These are phyloP conservation scores for Zygosaccharomyces gambellarensis DNA, from an alignment of 805 yeast species.

Conservation along the genomic window DNA sequence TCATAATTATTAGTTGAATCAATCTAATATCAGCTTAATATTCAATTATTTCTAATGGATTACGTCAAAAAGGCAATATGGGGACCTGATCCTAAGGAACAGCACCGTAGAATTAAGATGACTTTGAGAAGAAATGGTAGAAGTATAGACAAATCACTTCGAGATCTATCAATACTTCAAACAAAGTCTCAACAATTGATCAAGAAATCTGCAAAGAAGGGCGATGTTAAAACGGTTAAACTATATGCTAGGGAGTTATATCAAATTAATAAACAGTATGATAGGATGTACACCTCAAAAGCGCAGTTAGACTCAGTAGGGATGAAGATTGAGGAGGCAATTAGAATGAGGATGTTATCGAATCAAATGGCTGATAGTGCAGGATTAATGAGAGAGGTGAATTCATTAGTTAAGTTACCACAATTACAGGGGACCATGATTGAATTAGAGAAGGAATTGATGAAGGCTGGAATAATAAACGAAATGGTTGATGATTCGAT, in stretches of 20 bases:
- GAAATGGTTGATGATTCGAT: slow-evolving; percentile 94
- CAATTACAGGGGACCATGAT: slow-evolving; percentile 78
- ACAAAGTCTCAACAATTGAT: slow-evolving; percentile 75
- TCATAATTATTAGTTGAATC: neutral
- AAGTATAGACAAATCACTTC: slow-evolving; percentile 61
- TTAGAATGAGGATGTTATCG: slow-evolving; percentile 76
- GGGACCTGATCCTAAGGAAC: slow-evolving; percentile 97
- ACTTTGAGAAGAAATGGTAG: slow-evolving; percentile 80
- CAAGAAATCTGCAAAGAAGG: slow-evolving; percentile 66
- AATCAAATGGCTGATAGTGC: slow-evolving; percentile 77
- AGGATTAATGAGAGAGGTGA: slow-evolving; percentile 82
- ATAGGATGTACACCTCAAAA: slow-evolving; percentile 68
- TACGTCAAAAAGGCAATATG: slow-evolving; percentile 79
- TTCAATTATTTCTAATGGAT: slow-evolving; percentile 50
- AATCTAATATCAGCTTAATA: neutral
- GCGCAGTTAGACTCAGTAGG: slow-evolving; percentile 83
- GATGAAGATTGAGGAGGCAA: slow-evolving; percentile 88
- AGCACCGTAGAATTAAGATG: slow-evolving; percentile 67
- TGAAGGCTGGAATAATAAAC: slow-evolving; percentile 79
- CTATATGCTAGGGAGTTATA: slow-evolving; percentile 79
- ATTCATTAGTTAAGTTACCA: slow-evolving; percentile 70
- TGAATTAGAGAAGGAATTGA: slow-evolving; percentile 78
- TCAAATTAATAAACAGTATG: slow-evolving; percentile 66
- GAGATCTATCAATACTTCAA: slow-evolving; percentile 62
- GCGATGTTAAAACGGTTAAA: slow-evolving; percentile 70